phyloP scores from a whole-genome alignment of 148 eudicot species.

The Beta vulgaris region DNA sequence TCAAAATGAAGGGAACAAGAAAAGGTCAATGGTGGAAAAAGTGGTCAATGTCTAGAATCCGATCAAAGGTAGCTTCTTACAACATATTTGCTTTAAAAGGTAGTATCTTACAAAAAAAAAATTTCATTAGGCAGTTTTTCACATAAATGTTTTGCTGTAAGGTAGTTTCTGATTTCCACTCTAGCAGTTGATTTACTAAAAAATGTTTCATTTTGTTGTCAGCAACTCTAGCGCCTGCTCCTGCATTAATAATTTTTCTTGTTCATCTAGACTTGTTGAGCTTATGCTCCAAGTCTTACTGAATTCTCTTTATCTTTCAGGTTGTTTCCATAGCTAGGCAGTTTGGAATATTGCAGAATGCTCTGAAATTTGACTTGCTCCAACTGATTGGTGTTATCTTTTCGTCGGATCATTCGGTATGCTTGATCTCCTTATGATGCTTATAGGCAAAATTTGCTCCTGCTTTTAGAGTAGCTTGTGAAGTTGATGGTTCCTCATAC shows the following conservation, averaged over 20 bases:
- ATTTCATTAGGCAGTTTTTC: too few relatives aligned
- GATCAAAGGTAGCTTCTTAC: too few relatives aligned
- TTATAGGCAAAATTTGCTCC: not conserved
- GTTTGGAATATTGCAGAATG: constrained; percentile 72
- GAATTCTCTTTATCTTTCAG: constrained; percentile 40
- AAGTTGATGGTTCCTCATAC: not conserved
- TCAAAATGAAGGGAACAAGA: too few relatives aligned
- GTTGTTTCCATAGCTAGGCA: constrained; percentile 57
- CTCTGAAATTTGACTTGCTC: constrained; percentile 78
- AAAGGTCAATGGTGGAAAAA: too few relatives aligned
- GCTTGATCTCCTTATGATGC: constrained; percentile 20
- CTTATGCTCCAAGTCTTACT: constrained; percentile 1
- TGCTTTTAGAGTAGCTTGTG: not conserved
- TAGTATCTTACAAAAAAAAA: too few relatives aligned
- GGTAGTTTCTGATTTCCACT: too few relatives aligned
- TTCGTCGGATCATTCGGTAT: constrained; percentile 59
- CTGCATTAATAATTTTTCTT: not conserved
- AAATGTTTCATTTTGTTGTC: not conserved
- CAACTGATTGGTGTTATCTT: constrained; percentile 59
- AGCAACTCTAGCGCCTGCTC: not conserved
- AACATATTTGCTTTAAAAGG: too few relatives aligned
- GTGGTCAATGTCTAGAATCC: too few relatives aligned
- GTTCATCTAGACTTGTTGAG: too few relatives aligned
- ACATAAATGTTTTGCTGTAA: too few relatives aligned
- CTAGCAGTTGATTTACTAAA: too few relatives aligned